Base-by-base conservation (phyloP, 1,284 basidiomycete species). In the Neotropicomus parvogracilis region DNA sequence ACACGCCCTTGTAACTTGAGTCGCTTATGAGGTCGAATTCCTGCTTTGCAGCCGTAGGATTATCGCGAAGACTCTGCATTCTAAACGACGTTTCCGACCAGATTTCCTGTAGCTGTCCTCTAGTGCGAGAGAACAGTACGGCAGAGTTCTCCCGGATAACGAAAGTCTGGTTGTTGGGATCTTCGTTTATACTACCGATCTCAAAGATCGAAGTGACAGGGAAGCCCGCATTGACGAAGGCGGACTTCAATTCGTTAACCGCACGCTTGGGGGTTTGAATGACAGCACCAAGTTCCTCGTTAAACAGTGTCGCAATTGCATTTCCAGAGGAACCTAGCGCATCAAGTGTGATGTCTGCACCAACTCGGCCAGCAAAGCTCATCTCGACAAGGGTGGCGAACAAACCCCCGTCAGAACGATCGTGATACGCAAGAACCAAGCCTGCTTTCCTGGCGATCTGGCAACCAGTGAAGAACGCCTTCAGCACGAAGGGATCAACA, bases 51-150 rank as follows among this genome's bases (percentile, higher is more conserved):
- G 79, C 76, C 6, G 70, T 65, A 14, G 91, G 85, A 61, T 95
- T 83, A 68, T 99, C 97, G 24, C 95, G 88, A 29, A 95, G 74
- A 3, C 77, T 69, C 67, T 99, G 95, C 85, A 99, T 94, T 57
- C 77, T 79, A 73, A 83, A 95, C 5, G 93, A 97, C 1, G 95
- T 98, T 70, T 97, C 94, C 7, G 93, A 81, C 95, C 95, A 99
- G 10, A 81, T 75, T 59, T 80, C 74, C 63, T 99, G 95, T 39
- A 99, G 75, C 14, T 80, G 73, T 0, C 75, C 75, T 36, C 94
- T 83, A 11, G 81, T 83, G 43, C 78, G 78, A 13, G 71, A 71
- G 71, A 85, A 93, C 32, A 97, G 65, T 14, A 74, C 64, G 28
- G 73, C 61, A 7, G 76, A 74, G 24, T 74, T 70, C 51, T 79